Evolutionary conservation across 2,329 filamentous ascomycete species (phyloP).

Genomic region (Lizonia empirigonia): DNA sequence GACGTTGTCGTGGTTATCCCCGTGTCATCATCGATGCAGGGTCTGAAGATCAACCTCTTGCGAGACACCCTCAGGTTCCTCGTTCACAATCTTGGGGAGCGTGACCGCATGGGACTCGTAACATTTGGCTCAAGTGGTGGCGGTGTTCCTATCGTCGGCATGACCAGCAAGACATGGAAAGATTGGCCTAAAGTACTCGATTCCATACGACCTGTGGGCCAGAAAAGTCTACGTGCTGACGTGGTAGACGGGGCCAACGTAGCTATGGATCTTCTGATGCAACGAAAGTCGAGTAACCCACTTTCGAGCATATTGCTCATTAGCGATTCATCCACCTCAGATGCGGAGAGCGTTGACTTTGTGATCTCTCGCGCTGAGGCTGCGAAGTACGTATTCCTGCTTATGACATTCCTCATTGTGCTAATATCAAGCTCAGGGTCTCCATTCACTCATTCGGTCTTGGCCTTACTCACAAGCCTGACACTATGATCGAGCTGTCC

Average conservation of each 20-base stretch:
- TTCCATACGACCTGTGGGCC: constrained; percentile 89
- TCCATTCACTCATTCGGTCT: constrained; percentile 96
- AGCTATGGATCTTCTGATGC: constrained; percentile 98
- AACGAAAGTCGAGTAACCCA: constrained; percentile 93
- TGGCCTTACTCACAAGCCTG: constrained; percentile 95
- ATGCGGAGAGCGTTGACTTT: constrained; percentile 95
- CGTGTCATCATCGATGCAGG: constrained; percentile 98
- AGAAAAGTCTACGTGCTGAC: constrained; percentile 95
- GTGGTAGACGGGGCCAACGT: constrained; percentile 97
- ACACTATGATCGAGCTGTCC: constrained; percentile 97
- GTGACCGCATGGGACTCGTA: constrained; percentile 95
- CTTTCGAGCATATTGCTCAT: constrained; percentile 95
- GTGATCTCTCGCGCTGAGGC: constrained; percentile 96
- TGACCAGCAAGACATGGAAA: constrained; percentile 93
- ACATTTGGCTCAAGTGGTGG: constrained; percentile 95
- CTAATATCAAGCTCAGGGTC: constrained; percentile 63
- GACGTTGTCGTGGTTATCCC: constrained; percentile 97
- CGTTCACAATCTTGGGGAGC: constrained; percentile 84
- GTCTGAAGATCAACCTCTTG: constrained; percentile 95
- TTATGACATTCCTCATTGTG: neutral
- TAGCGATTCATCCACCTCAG: constrained; percentile 93
- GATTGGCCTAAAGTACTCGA: constrained; percentile 87
- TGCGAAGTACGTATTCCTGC: constrained; percentile 72
- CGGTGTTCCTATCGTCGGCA: constrained; percentile 92
- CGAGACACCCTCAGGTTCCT: constrained; percentile 92